These are phyloP conservation scores for Penicillium waksmanii DNA, from an alignment of 495 filamentous ascomycete species.

Conservation along the genomic window DNA sequence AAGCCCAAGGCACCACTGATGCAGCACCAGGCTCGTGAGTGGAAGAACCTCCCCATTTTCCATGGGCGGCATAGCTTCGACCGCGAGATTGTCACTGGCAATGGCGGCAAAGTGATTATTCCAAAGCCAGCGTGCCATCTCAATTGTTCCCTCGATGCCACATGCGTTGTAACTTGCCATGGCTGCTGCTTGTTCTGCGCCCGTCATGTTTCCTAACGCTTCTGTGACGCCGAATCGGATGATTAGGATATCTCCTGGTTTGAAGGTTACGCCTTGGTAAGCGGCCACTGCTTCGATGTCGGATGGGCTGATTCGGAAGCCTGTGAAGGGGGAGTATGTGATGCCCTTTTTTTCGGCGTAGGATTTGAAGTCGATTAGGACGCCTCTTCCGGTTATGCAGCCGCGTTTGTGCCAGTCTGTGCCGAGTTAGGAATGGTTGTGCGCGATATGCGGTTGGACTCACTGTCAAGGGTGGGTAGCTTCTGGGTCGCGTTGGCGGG, in stretches of 20 bases:
- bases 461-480: conserved; percentile 31
- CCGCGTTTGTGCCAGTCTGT: conserved; percentile 41
- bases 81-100: conserved; percentile 35
- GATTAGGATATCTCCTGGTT: conserved; percentile 47
- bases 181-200: conserved; percentile 31
- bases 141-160: conserved; percentile 30
- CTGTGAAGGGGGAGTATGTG: conserved; percentile 37
- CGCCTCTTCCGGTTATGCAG: conserved; percentile 48
- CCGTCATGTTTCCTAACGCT: conserved; percentile 31
- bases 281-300: conserved; percentile 38
- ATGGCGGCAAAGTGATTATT: conserved; percentile 37
- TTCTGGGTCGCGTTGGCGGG: not conserved
- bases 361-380: conserved; percentile 49
- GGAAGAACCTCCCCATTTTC: conserved; percentile 19
- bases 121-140: conserved; percentile 40
- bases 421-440: conserved; percentile 1
- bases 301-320: conserved; percentile 33
- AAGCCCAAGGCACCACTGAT: conserved; percentile 44
- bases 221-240: conserved; percentile 51
- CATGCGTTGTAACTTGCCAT: conserved; percentile 10
- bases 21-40: conserved; percentile 31
- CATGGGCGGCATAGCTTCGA: conserved; percentile 32
- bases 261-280: conserved; percentile 37
- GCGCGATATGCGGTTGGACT: not conserved
- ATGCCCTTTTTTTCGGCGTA: conserved; percentile 41